A percentile compares a stretch with the other conserved stretches of the same genome.
phyloP scores from a whole-genome alignment of 371 early-diverging fungal genomes.

The Mucor circinelloides region DNA sequence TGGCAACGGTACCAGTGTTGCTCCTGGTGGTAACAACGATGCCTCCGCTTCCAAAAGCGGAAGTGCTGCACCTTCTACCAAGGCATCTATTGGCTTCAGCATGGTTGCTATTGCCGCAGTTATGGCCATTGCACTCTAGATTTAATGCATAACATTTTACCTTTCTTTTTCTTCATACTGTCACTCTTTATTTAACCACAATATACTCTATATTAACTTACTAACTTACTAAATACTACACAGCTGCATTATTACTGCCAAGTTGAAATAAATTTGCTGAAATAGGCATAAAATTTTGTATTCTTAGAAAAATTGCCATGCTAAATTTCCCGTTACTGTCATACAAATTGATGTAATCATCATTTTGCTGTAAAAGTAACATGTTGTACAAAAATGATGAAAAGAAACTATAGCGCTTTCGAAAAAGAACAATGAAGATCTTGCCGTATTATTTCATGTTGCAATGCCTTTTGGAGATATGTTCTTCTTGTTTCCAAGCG shows the following conservation, averaged over 20 bases:
- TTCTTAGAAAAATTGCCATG: background rate
- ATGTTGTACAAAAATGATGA: background rate
- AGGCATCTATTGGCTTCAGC: slow-evolving; percentile 1
- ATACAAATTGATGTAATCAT: background rate
- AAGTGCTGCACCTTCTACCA: slow-evolving; percentile 6
- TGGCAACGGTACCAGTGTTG: background rate
- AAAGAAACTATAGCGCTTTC: too few species aligned
- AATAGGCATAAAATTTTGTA: background rate
- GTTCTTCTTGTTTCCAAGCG: background rate
- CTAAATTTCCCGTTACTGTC: background rate
- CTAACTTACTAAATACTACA: background rate
- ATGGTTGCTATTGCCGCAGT: background rate
- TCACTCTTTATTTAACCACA: background rate
- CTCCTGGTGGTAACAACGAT: background rate
- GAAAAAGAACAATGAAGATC: too few species aligned
- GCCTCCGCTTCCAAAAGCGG: background rate
- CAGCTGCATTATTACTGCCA: background rate
- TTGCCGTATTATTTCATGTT: too few species aligned
- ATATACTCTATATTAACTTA: background rate
- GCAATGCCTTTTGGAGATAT: too few species aligned
- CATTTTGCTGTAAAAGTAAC: background rate
- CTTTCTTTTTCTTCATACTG: background rate
- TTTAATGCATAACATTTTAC: background rate
- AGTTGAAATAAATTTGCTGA: background rate
- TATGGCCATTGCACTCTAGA: background rate